A percentile compares a stretch with the other conserved stretches of the same genome.
Evolutionary conservation across 352 stramenopile genomes (phyloP).

Genomic region (Peronospora destructor): DNA sequence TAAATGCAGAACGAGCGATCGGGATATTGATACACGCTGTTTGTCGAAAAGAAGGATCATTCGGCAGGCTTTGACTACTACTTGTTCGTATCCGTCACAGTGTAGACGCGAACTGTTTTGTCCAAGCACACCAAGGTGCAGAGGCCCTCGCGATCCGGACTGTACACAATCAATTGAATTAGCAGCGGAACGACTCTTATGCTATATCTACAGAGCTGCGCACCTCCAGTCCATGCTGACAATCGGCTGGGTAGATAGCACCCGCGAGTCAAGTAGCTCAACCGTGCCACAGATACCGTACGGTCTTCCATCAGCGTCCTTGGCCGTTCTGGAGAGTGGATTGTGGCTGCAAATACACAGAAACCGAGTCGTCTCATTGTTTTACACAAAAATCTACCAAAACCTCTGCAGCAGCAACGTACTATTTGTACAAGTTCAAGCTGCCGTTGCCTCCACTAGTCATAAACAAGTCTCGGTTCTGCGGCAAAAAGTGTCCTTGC

Average conservation of each 20-base stretch:
- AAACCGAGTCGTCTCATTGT: constrained; percentile 12
- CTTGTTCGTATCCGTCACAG: constrained; percentile 94
- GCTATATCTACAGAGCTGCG: neutral
- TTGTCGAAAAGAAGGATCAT: neutral
- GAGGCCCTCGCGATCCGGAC: constrained; percentile 89
- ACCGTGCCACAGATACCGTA: constrained; percentile 87
- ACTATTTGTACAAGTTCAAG: constrained; percentile 97
- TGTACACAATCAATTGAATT: constrained; percentile 7
- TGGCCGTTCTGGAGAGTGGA: constrained; percentile 65
- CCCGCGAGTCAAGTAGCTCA: constrained; percentile 92
- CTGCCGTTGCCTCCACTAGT: constrained; percentile 93
- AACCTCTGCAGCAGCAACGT: constrained; percentile 31
- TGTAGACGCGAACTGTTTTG: constrained; percentile 92
- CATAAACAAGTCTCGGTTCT: constrained; percentile 96
- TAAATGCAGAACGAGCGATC: neutral
- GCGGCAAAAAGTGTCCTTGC: constrained; percentile 90
- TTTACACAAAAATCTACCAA: neutral
- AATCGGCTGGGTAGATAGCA: constrained; percentile 94
- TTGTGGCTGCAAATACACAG: constrained; percentile 51
- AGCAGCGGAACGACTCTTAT: neutral
- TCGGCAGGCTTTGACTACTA: no score
- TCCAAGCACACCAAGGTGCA: constrained; percentile 90
- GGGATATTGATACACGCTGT: no score
- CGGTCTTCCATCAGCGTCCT: constrained; percentile 80
- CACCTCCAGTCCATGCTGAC: constrained; percentile 94